Evolutionary conservation across 148 eudicot genomes (phyloP).

Genomic region (Rhododendron mucronatum): DNA sequence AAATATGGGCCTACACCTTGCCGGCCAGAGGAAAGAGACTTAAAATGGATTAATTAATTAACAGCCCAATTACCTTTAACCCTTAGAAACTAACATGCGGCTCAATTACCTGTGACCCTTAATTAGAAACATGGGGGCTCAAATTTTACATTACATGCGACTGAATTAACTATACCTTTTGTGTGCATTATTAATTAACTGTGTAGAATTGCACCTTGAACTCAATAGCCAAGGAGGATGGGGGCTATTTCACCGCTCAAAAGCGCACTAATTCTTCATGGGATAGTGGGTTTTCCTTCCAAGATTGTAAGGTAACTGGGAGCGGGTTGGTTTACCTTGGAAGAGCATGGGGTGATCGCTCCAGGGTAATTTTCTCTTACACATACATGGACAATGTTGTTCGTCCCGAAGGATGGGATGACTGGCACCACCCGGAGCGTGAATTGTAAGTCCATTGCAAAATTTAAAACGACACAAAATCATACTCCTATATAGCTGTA

Average conservation of each 20-base stretch:
- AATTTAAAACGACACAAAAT: too few species aligned
- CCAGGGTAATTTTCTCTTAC: not conserved
- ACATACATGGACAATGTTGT: too few species aligned
- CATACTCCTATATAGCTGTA: not conserved
- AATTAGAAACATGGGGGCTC: too few species aligned
- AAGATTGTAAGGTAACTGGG: not conserved
- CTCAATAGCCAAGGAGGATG: not conserved
- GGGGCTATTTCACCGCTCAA: not conserved
- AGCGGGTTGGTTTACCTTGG: not conserved
- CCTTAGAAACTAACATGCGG: too few species aligned
- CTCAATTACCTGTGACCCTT: too few species aligned
- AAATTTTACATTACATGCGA: not conserved
- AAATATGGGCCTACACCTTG: too few species aligned
- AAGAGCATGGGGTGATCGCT: not conserved
- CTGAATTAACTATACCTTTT: not conserved
- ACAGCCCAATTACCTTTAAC: too few species aligned
- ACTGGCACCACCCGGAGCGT: not conserved
- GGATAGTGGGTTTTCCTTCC: not conserved
- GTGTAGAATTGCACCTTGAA: not conserved
- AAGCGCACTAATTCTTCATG: not conserved
- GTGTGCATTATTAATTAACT: too few species aligned
- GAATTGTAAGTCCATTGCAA: not conserved
- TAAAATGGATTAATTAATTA: too few species aligned
- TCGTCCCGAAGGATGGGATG: not conserved
- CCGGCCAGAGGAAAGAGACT: too few species aligned